These are phyloP conservation scores for Nakaseomyces sp. DNA, from an alignment of 1,139 yeast genomes.

Conservation along the genomic window DNA sequence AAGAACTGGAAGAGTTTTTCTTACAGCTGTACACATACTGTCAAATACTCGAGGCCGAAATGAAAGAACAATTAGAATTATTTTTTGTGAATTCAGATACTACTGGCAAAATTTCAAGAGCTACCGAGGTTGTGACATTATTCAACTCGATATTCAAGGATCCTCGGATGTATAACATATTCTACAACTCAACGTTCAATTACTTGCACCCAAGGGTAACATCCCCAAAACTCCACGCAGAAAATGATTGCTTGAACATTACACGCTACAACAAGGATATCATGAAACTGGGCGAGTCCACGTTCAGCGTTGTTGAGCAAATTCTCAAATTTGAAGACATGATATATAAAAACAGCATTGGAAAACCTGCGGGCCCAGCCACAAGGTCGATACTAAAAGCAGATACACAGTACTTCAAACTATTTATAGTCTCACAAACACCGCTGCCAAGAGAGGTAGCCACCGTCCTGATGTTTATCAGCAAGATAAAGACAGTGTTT, in stretches of 20 bases:
- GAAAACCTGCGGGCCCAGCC: not conserved
- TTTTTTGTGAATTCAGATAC: not conserved
- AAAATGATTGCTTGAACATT: not conserved
- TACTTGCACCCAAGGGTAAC: not conserved
- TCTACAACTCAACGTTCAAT: not conserved
- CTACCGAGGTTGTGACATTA: not conserved
- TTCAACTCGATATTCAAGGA: not conserved
- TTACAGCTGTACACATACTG: not conserved
- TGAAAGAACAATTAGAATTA: not conserved
- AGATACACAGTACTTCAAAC: not conserved
- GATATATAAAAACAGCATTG: not conserved
- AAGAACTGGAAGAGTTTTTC: not conserved
- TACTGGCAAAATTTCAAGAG: not conserved
- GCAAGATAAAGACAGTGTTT: not conserved
- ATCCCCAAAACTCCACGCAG: not conserved
- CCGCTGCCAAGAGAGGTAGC: not conserved
- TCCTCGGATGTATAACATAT: not conserved
- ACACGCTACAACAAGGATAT: not conserved
- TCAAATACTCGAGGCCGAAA: not conserved
- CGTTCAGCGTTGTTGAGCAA: not conserved
- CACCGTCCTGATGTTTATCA: not conserved
- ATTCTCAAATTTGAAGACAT: not conserved
- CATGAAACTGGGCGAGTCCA: not conserved
- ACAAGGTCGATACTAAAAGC: not conserved
- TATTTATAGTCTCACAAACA: not conserved